Conservation (phyloP, 805 yeast genomes). For the Starmerella bacillaris region DNA sequence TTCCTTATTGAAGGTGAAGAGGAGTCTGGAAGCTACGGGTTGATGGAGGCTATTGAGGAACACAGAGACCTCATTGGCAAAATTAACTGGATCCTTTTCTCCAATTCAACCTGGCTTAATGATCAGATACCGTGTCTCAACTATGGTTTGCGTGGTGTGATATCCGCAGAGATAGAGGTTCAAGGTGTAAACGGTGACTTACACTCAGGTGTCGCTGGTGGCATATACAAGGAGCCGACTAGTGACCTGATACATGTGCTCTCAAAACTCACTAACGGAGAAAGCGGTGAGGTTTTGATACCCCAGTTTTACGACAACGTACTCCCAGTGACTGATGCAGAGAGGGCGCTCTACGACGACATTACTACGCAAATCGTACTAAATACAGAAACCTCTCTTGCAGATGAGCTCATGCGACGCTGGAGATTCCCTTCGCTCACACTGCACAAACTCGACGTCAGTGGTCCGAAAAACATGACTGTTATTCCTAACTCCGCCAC, state of each 20-base stretch:
- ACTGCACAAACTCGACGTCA: slow-evolving; percentile 62
- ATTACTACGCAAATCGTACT: slow-evolving; percentile 28
- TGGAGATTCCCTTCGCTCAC: slow-evolving; percentile 89
- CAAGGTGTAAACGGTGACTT: slow-evolving; percentile 65
- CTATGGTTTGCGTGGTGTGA: slow-evolving; percentile 84
- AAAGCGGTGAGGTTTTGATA: slow-evolving; percentile 37
- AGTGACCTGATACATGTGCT: slow-evolving; percentile 63
- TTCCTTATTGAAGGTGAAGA: slow-evolving; percentile 90
- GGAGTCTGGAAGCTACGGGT: slow-evolving; percentile 81
- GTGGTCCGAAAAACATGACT: slow-evolving; percentile 80
- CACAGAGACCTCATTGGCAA: slow-evolving; percentile 37
- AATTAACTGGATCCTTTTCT: slow-evolving; percentile 75
- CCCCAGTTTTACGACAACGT: slow-evolving; percentile 62
- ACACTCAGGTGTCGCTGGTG: slow-evolving; percentile 96
- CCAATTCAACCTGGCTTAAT: slow-evolving; percentile 90
- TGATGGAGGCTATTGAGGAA: slow-evolving; percentile 43
- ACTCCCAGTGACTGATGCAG: slow-evolving; percentile 37
- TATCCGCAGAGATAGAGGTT: slow-evolving; percentile 59
- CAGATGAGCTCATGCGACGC: slow-evolving; percentile 43
- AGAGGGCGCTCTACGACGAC: slow-evolving; percentile 41
- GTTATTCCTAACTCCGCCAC: slow-evolving; percentile 71
- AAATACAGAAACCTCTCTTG: slow-evolving; percentile 22
- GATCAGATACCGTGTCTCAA: slow-evolving; percentile 77
- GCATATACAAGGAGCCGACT: slow-evolving; percentile 73
- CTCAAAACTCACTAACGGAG: slow-evolving; percentile 37